Base-by-base conservation (phyloP, 208 protist species). In the Crithidia bombi region DNA sequence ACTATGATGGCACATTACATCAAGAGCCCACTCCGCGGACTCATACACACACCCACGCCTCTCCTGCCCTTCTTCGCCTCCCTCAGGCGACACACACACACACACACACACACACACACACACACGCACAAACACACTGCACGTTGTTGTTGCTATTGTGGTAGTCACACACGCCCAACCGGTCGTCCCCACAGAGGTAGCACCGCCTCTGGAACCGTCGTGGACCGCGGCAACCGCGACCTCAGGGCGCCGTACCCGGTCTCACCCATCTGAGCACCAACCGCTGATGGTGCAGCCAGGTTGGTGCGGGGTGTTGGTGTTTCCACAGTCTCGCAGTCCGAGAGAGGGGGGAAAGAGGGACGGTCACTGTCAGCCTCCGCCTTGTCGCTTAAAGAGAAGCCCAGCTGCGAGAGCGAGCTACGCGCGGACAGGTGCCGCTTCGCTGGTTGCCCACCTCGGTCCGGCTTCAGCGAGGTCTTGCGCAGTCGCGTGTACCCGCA, bases 111-210 rank as follows among this genome's bases (percentile, higher is more conserved):
- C 43, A 47, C 30, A 56, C 25, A 15, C 51, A 38, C 51, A 56
- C 30, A 52, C 51, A 38, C 25, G 15, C 30, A 56, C 25, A 56
- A 15, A 38, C 11, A 38, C 14, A 21, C 25, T 2, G 23, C 14
- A 52, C 47, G 6, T 25, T 17, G 44, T 49, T 15, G 38, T 41
- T 41, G 2, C 47, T 9, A 17, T 30, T 14, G 2, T 52, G 21
- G 47, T 14, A 5, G 4, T 12, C 35, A 62, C 6, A n/a, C 56
- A 17, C 25, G 19, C 17, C 56, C 38, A 3, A 64, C 57, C 35
- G 57, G 28, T n/a, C 57, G 38, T 5, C 57, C 57, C 57, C 57
- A 64, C 28, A 51, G 17, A 3, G 57, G 57, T 25, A 64, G 25
- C 43, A 51, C 41, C 25, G 57, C 15, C 23, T 32, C 28, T 15